Evolutionary conservation across 75 land plant genomes (phyloP), one percentile per base, ranked within the genome.

Genomic region (Selaginella moellendorffii): DNA sequence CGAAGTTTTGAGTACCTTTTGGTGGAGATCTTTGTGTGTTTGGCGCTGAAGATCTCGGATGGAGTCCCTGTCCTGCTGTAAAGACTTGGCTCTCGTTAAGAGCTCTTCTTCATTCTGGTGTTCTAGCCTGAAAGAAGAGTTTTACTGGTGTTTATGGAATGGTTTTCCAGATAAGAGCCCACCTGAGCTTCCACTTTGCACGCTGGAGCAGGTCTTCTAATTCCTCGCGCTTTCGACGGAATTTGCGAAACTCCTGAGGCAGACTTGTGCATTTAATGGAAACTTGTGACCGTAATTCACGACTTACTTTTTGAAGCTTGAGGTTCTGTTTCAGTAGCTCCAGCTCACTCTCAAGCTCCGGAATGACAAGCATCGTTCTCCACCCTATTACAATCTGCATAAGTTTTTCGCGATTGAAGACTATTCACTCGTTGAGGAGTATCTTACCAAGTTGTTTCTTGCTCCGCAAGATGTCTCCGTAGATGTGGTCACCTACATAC

Each of bases 301-400:
- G 2, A 25, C 22, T 54, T 59, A 90, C 99, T 87, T 86, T 89
- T n/a, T 86, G 78, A 31, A 64, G 70, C 53, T 71, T 68, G 31
- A 70, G 70, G 25, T 80, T 72, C 62, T 84, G 68, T 74, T 62
- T 74, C 27, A 95, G 82, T 19, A 93, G 72, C 26, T 82, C 79
- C 28, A 89, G 73, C 68, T 95, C 99, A 63, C 65, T 77, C 36
- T 82, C 97, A 61, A 95, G 90, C 76, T 95, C 99, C 8, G 99
- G 99, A 36, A 95, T 84, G 52, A 95, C 91, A 65, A 95, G 99
- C 99, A 95, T 95, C 27, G 99, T 95, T 73, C 99, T 73, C 99
- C 99, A 95, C 21, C 99, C 99, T 95, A 63, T 61, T 14, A 66
- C 20, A 18, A 25, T 10, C 61, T 2, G 8, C 10, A 24, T 25